A percentile compares a stretch with the other conserved stretches of the same genome.
phyloP scores from a whole-genome alignment of 1,139 yeast genomes.

The Candida dubliniensis region DNA sequence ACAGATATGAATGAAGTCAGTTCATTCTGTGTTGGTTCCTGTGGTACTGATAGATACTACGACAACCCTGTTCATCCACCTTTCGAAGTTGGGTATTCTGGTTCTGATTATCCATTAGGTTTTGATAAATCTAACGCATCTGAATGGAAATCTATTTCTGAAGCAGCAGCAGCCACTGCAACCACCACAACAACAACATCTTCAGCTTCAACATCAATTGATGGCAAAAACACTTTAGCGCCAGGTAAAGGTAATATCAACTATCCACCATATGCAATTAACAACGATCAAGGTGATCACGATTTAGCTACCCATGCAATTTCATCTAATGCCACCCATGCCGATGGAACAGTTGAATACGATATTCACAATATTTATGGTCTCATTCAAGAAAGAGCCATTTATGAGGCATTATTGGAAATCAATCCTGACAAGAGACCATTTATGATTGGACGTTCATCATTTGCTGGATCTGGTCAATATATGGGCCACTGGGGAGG shows the following conservation, averaged over 20 bases:
- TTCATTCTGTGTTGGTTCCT: conserved; percentile 33
- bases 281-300: conserved; percentile 23
- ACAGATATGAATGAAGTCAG: conserved; percentile 37
- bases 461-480: conserved; percentile 22
- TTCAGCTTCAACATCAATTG: conserved; percentile 16
- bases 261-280: conserved; percentile 33
- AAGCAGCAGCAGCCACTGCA: conserved; percentile 17
- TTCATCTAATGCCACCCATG: conserved; percentile 31
- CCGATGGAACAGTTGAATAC: conserved; percentile 30
- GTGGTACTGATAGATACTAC: conserved; percentile 21
- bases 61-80: conserved; percentile 26
- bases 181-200: conserved; percentile 15
- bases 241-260: conserved; percentile 31
- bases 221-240: conserved; percentile 20
- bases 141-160: conserved; percentile 19
- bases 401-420: conserved; percentile 20
- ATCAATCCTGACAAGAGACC: conserved; percentile 21
- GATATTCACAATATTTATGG: conserved; percentile 25
- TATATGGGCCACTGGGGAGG: conserved; percentile 26
- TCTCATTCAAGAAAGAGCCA: conserved; percentile 20
- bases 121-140: conserved; percentile 22
- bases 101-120: conserved; percentile 20
- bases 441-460: conserved; percentile 21
- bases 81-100: conserved; percentile 18
- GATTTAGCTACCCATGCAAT: conserved; percentile 31